Conservation (phyloP, 257 asterid genomes). For the Marsdenia floribunda region DNA sequence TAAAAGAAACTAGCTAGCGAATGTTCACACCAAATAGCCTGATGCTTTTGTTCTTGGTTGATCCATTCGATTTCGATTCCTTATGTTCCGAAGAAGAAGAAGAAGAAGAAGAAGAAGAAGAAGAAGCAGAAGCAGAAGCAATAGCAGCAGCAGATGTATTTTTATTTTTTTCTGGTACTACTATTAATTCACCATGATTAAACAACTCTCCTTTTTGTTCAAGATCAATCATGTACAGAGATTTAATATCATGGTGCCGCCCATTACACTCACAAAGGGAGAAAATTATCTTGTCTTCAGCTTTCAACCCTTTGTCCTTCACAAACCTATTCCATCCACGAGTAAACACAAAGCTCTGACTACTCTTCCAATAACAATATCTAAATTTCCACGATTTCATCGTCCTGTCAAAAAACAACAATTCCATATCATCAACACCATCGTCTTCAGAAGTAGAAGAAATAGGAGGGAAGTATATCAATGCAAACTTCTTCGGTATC, state of each 20-base stretch:
- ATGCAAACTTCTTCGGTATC: conserved; percentile 49
- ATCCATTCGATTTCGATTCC: no score
- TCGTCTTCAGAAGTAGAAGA: conserved; percentile 19
- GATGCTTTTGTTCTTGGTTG: no score
- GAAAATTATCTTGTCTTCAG: conserved; percentile 47
- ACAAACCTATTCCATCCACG: conserved; percentile 71
- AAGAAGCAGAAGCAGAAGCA: no score
- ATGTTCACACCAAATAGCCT: no score
- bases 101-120: no score
- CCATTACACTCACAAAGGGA: conserved; percentile 35
- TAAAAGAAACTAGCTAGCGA: no score
- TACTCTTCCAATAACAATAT: conserved; percentile 68
- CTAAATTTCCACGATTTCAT: conserved; percentile 60
- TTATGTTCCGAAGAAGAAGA: no score
- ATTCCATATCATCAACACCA: conserved; percentile 31
- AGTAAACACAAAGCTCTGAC: conserved; percentile 70
- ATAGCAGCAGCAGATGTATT: no score
- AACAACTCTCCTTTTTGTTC: not conserved
- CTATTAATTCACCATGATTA: not conserved
- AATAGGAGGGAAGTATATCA: conserved; percentile 37
- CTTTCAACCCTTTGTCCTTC: conserved; percentile 36
- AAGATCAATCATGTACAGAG: conserved; percentile 40
- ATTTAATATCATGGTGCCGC: conserved; percentile 8
- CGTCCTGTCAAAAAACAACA: conserved; percentile 37
- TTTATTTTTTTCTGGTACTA: no score